Evolutionary conservation across 2,329 filamentous ascomycete species (phyloP), one percentile per base, ranked within the genome.

Genomic region (Monilinia laxa): DNA sequence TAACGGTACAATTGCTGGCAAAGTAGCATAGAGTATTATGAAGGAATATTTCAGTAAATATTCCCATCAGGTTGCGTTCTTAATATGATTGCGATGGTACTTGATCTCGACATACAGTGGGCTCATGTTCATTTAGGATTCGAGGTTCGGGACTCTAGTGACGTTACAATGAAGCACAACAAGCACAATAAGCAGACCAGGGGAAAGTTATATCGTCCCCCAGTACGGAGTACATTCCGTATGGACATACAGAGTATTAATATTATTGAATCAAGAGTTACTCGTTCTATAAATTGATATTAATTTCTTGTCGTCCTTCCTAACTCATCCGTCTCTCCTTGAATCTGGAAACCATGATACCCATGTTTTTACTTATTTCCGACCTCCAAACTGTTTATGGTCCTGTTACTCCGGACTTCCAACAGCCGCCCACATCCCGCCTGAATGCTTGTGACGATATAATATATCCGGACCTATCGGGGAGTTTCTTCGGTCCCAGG

Each of bases 381-480:
- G 31, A 6, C 5, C 31, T 35, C 31, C 7, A 9, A 35, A 9
- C 31, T 35, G 31, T 35, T 35, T 35, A 35, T 35, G 31, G 4
- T 35, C 7, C 31, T 35, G 31, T 35, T 35, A 35, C 31, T 35
- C 31, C 5, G 31, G 5, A 40, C 31, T 40, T 56, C 20, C 12
- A 23, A 40, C 20, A 40, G 20, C 12, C 4, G n/a, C 18, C 25
- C 14, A 20, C 2, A n/a, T 25, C n/a, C 31, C 65, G 71, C 10
- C 74, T 96, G 16, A 93, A 35, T 25, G n/a, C 35, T 56, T 56
- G 40, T n/a, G 10, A 40, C 7, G 2, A 1, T 10, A 4, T n/a
- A 40, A 40, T 25, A 4, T 1, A 56, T 38, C 5, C 12, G 11
- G 18, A 40, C n/a, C 35, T 18, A 25, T 25, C 28, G 7, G n/a